These are phyloP conservation scores for Coriaria nepalensis DNA, from an alignment of 306 rosid genomes.

Conservation along the genomic window DNA sequence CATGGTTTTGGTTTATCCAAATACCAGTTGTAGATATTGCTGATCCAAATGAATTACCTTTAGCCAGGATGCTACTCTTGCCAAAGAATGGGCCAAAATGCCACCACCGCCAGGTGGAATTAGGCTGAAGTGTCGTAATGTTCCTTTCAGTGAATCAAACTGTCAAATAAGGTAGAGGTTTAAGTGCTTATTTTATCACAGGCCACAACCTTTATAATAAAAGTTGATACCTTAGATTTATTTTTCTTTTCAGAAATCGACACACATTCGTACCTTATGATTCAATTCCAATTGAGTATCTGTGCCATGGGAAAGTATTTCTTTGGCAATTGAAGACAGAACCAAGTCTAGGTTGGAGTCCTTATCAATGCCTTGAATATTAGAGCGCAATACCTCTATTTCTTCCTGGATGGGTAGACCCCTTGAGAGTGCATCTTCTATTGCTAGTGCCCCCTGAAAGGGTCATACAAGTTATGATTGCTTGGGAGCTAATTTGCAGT, in stretches of 20 bases:
- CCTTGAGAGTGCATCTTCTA: slow-evolving; percentile 78
- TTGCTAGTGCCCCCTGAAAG: slow-evolving; percentile 81
- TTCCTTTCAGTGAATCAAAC: slow-evolving; percentile 71
- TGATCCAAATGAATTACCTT: slow-evolving; percentile 34
- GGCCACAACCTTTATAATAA: not conserved
- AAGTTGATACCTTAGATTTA: not conserved
- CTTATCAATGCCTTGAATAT: slow-evolving; percentile 64
- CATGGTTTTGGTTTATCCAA: no score
- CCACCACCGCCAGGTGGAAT: slow-evolving; percentile 85
- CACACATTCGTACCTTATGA: slow-evolving; percentile 37
- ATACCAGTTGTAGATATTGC: no score
- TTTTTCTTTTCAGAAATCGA: not conserved
- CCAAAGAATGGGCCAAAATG: slow-evolving; percentile 66
- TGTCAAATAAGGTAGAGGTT: slow-evolving; percentile 29
- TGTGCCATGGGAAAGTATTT: slow-evolving; percentile 55
- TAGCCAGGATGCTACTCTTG: slow-evolving; percentile 66
- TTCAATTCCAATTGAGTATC: slow-evolving; percentile 62
- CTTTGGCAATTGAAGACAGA: slow-evolving; percentile 76
- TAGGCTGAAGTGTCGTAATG: slow-evolving; percentile 55
- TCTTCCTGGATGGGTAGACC: slow-evolving; percentile 82
- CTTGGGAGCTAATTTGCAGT: slow-evolving; percentile 10
- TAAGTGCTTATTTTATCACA: slow-evolving; percentile 12
- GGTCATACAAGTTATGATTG: slow-evolving; percentile 17
- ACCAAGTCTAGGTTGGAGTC: slow-evolving; percentile 77
- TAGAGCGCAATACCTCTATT: slow-evolving; percentile 43